Evolutionary conservation across 495 filamentous ascomycete genomes (phyloP).

Genomic region (Tuber calosporum): DNA sequence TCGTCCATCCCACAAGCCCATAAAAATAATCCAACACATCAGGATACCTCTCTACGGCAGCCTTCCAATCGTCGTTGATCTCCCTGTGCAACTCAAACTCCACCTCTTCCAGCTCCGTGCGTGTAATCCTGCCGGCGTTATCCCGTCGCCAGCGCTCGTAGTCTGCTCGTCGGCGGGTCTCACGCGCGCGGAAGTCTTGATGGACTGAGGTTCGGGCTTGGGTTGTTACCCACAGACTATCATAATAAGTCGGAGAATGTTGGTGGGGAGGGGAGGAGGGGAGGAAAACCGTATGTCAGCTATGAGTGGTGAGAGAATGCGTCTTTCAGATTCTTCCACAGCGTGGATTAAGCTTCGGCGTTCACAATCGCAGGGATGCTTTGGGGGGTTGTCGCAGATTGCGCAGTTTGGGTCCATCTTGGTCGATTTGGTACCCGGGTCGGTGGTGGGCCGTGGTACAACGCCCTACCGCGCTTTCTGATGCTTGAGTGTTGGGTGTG

Average conservation of each 20-base stretch:
- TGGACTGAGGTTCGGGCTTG: slow-evolving; percentile 65
- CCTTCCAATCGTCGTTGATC: slow-evolving; percentile 67
- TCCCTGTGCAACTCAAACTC: slow-evolving; percentile 57
- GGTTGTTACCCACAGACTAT: slow-evolving; percentile 60
- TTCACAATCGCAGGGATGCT: slow-evolving; percentile 61
- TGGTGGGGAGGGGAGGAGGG: slow-evolving; percentile 1
- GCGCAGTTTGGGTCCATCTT: slow-evolving; percentile 65
- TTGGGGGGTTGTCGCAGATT: slow-evolving; percentile 59
- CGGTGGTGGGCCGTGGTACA: neutral
- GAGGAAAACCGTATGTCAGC: slow-evolving; percentile 56
- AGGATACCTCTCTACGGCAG: slow-evolving; percentile 61
- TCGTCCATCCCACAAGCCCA: slow-evolving; percentile 23
- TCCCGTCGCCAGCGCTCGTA: slow-evolving; percentile 54
- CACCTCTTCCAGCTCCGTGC: slow-evolving; percentile 53
- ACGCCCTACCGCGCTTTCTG: neutral
- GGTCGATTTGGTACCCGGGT: neutral
- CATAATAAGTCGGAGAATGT: neutral
- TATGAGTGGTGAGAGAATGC: slow-evolving; percentile 57
- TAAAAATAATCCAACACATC: slow-evolving; percentile 68
- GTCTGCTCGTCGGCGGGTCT: slow-evolving; percentile 52
- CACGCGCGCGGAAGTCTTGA: slow-evolving; percentile 57
- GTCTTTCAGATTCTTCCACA: slow-evolving; percentile 57
- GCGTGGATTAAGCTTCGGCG: slow-evolving; percentile 60
- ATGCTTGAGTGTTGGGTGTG: neutral
- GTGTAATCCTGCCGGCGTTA: slow-evolving; percentile 53